Evolutionary conservation across 1,284 basidiomycete genomes (phyloP).

Genomic region (Farysia itapuensis): DNA sequence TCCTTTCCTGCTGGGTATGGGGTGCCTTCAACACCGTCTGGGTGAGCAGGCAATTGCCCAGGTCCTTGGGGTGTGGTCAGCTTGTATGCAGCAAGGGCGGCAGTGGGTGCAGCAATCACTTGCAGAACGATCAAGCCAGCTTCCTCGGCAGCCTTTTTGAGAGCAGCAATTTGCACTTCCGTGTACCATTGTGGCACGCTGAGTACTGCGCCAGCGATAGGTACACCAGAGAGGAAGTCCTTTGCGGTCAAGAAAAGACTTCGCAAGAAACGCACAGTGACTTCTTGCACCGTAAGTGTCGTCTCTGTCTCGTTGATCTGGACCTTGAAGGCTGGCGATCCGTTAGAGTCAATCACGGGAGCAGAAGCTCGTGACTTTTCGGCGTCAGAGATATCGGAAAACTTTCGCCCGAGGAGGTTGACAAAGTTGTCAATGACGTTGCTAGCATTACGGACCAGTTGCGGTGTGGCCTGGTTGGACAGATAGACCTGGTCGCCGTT

Average conservation of each 20-base stretch:
- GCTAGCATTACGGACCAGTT: slow-evolving; percentile 89
- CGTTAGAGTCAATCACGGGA: slow-evolving; percentile 72
- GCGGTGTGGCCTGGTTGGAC: slow-evolving; percentile 90
- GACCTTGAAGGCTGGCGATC: slow-evolving; percentile 69
- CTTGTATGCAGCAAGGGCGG: slow-evolving; percentile 68
- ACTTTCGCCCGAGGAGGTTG: slow-evolving; percentile 88
- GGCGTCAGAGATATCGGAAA: slow-evolving; percentile 71
- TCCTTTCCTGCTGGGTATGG: slow-evolving; percentile 62
- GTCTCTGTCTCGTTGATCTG: slow-evolving; percentile 72
- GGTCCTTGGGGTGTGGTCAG: slow-evolving; percentile 64
- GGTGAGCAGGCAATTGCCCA: slow-evolving; percentile 50
- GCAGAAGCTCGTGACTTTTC: slow-evolving; percentile 76
- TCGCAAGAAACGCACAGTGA: slow-evolving; percentile 79
- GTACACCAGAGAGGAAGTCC: slow-evolving; percentile 82
- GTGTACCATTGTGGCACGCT: slow-evolving; percentile 78
- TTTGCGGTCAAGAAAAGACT: slow-evolving; percentile 83
- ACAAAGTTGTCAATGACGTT: slow-evolving; percentile 95
- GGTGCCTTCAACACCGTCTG: slow-evolving; percentile 56
- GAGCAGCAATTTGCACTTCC: slow-evolving; percentile 70
- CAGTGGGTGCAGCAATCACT: slow-evolving; percentile 78
- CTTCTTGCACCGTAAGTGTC: slow-evolving; percentile 78
- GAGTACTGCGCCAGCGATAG: slow-evolving; percentile 79
- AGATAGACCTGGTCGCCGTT: slow-evolving; percentile 73
- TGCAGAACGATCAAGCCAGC: slow-evolving; percentile 76
- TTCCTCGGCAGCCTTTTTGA: slow-evolving; percentile 74